These are phyloP conservation scores for Emmonsia crescens DNA, from an alignment of 2,329 filamentous ascomycete genomes.

Conservation along the genomic window DNA sequence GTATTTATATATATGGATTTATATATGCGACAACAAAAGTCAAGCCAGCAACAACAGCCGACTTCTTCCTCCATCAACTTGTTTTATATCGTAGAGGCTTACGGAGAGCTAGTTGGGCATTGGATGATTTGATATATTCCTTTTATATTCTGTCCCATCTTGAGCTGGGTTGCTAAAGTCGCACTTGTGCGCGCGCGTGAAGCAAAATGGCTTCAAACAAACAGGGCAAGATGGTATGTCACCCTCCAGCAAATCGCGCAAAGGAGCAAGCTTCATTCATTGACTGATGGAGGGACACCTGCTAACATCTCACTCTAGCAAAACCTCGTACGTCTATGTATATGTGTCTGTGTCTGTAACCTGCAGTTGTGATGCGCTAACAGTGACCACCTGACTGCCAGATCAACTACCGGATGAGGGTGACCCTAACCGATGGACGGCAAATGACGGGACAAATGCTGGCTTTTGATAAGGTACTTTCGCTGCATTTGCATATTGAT, in stretches of 20 bases:
- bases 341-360: not conserved
- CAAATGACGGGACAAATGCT: constrained; percentile 98
- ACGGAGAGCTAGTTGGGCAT: not conserved
- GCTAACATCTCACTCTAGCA: constrained; percentile 49
- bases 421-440: constrained; percentile 86
- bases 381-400: not conserved
- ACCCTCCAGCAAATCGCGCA: constrained; percentile 27
- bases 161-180: constrained; percentile 24
- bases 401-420: constrained; percentile 99
- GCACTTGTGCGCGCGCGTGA: constrained; percentile 34
- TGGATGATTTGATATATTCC: not conserved
- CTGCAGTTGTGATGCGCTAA: not conserved
- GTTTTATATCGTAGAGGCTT: not conserved
- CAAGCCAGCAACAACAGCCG: not conserved
- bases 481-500: not conserved
- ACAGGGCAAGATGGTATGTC: constrained; percentile 97
- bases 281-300: constrained; percentile 39
- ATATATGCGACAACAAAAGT: not conserved
- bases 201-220: constrained; percentile 65
- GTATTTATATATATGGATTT: not conserved
- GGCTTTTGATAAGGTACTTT: constrained; percentile 82
- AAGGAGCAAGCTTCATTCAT: constrained; percentile 35
- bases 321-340: constrained; percentile 48
- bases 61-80: not conserved
- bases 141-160: not conserved